Conservation (phyloP, 2,329 filamentous ascomycete genomes). For the Didymellaceae sp. region DNA sequence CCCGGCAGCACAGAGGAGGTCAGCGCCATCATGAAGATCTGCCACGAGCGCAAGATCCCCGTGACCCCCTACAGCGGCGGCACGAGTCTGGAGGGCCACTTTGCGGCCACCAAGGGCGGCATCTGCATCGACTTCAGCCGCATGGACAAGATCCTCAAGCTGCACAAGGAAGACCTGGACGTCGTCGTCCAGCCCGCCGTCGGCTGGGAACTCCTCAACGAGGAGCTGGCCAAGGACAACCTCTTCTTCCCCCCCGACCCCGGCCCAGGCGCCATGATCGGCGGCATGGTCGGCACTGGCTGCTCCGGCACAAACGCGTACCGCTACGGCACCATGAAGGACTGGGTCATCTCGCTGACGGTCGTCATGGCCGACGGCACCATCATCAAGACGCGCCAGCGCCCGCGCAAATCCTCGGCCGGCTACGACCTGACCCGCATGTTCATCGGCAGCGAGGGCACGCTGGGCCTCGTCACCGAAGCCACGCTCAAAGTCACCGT, state of each 20-base stretch:
- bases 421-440: conserved; percentile 91
- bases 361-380: conserved; percentile 91
- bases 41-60: conserved; percentile 79
- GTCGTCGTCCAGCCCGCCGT: conserved; percentile 70
- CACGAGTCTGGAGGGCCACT: conserved; percentile 89
- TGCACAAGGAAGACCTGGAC: conserved; percentile 74
- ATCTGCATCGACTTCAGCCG: conserved; percentile 84
- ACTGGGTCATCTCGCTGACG: conserved; percentile 87
- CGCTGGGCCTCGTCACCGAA: conserved; percentile 88
- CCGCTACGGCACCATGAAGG: conserved; percentile 91
- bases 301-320: conserved; percentile 87
- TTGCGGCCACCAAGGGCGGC: conserved; percentile 79
- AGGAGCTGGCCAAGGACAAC: conserved; percentile 71
- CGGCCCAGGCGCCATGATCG: conserved; percentile 90
- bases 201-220: conserved; percentile 86
- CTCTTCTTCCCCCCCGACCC: conserved; percentile 94
- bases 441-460: conserved; percentile 91
- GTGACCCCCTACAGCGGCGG: conserved; percentile 88
- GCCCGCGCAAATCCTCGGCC: conserved; percentile 86
- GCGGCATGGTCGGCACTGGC: conserved; percentile 82
- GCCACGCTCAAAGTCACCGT: conserved; percentile 87
- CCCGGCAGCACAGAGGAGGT: conserved; percentile 82
- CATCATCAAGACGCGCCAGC: conserved; percentile 84
- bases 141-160: conserved; percentile 79
- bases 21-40: conserved; percentile 85